Conservation (phyloP, 768 basidiomycete genomes). For the Suillus fuscotomentosus region DNA sequence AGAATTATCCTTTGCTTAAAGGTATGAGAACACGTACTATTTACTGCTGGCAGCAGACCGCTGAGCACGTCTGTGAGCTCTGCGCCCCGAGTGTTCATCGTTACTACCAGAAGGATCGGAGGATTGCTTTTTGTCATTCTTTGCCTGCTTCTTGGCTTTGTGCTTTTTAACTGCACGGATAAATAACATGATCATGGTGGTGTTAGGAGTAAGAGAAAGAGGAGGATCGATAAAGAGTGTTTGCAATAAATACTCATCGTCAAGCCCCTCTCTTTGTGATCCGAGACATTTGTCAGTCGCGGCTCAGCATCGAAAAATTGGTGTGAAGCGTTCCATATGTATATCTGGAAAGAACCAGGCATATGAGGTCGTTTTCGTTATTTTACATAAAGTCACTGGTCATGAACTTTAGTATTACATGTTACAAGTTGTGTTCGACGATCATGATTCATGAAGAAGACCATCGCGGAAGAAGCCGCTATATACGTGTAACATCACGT, state of each 20-base stretch:
- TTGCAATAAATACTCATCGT: not conserved
- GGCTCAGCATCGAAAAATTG: not conserved
- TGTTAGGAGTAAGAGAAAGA: not conserved
- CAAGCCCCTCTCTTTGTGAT: conserved; percentile 1
- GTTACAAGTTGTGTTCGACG: not conserved
- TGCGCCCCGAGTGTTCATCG: not conserved
- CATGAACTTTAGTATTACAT: not conserved
- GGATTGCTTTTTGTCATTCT: conserved; percentile 13
- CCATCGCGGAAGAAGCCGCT: not conserved
- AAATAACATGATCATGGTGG: conserved; percentile 13
- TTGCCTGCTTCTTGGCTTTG: conserved; percentile 21
- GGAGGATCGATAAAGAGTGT: not conserved
- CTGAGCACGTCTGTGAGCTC: not conserved
- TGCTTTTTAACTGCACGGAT: conserved; percentile 23
- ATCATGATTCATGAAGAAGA: not conserved
- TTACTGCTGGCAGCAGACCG: not conserved
- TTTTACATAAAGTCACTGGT: not conserved
- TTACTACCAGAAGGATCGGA: conserved; percentile 3
- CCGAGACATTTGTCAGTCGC: not conserved
- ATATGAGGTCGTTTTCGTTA: not conserved
- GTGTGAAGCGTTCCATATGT: not conserved
- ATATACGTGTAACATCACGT: not conserved
- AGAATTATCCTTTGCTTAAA: too few species aligned
- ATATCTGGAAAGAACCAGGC: not conserved
- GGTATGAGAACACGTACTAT: not conserved